Evolutionary conservation across 108 stramenopile species (phyloP).

Genomic region (Conticribra weissflogii): DNA sequence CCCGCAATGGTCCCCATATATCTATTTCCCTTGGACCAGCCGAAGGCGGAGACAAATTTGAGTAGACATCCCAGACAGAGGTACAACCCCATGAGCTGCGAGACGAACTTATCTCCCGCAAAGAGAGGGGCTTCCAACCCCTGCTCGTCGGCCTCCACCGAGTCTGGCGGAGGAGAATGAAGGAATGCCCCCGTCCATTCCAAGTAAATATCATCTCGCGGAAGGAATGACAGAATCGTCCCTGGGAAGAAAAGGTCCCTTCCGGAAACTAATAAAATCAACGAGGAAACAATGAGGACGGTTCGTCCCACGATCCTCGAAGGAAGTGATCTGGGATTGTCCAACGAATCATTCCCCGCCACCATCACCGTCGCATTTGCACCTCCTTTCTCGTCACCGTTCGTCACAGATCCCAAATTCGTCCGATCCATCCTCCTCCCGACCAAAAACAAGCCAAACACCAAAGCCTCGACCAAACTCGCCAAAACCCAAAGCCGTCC

Average conservation of each 20-base stretch:
- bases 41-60: constrained; percentile 70
- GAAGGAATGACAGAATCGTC: constrained; percentile 66
- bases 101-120: constrained; percentile 81
- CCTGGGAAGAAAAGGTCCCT: constrained; percentile 86
- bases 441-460: constrained; percentile 57
- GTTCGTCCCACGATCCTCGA: constrained; percentile 80
- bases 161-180: constrained; percentile 85
- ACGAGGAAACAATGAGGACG: constrained; percentile 59
- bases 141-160: constrained; percentile 71
- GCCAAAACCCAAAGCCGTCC: constrained; percentile 52
- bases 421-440: constrained; percentile 30
- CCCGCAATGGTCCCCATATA: too few relatives aligned
- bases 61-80: constrained; percentile 63
- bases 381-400: background rate
- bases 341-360: constrained; percentile 21
- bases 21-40: constrained; percentile 38
- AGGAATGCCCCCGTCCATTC: constrained; percentile 88
- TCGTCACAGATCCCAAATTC: background rate
- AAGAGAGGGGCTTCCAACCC: constrained; percentile 71
- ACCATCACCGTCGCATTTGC: too few relatives aligned
- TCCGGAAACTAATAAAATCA: constrained; percentile 60
- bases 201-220: constrained; percentile 88
- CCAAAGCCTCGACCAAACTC: constrained; percentile 66
- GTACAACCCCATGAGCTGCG: constrained; percentile 72
- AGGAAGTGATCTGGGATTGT: constrained; percentile 61